Evolutionary conservation across 441 rosid genomes (phyloP), one percentile per base, ranked within the genome.

Genomic region (Francoa sonchifolia): DNA sequence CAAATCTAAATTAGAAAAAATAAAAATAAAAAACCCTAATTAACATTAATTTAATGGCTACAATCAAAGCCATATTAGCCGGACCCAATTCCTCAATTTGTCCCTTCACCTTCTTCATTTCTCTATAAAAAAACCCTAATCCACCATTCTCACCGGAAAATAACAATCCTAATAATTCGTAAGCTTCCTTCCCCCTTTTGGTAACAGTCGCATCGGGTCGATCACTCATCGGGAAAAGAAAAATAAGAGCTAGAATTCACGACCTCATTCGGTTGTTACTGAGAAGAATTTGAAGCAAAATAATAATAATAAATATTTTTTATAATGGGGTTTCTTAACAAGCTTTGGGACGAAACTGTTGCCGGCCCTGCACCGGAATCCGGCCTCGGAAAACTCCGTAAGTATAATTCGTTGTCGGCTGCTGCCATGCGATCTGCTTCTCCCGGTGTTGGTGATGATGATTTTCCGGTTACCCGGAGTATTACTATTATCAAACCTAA

Each of bases 331-430:
- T 68, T 87, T 9, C 78, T 80, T 26, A 74, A 83, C 53, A 76
- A 76, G 59, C 67, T 87, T 8, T 87, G 97, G 97, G 93, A 87
- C 69, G 95, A 87, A 68, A 83, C 93, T 26, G 67, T 87, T n/a
- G 93, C 93, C 16, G 95, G 97, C 19, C 95, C 97, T 0, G 16
- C 71, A 9, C 97, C 93, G 0, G 93, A 87, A 5, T 40, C 73
- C 2, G 93, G 86, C 41, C 62, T 80, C 1, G 65, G 68, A 29
- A 74, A 63, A 59, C 64, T 83, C 39, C 71, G 78, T 28, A 78
- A 71, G 56, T 61, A 67, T 17, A 47, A 63, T 44, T 78, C 90
- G 2, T 62, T 65, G 51, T 35, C 79, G 25, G 52, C 76, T 50
- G 22, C 61, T 45, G n/a, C n/a, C n/a, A n/a, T n/a, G n/a, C 62